These are phyloP conservation scores for Cenococcum geophilum DNA, from an alignment of 495 filamentous ascomycete species.

Conservation along the genomic window DNA sequence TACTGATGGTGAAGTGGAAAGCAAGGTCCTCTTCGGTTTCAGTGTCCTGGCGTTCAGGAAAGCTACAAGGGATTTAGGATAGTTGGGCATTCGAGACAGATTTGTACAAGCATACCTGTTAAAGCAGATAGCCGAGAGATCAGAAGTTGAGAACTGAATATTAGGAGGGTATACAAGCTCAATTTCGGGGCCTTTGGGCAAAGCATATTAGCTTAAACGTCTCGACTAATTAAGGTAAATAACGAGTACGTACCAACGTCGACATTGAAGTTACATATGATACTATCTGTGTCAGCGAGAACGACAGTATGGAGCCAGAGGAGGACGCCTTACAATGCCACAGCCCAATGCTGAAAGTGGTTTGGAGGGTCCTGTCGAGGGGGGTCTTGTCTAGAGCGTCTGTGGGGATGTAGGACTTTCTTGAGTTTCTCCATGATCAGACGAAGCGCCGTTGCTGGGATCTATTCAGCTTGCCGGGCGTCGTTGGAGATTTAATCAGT, in stretches of 20 bases:
- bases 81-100: too few relatives aligned
- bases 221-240: neutral
- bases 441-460: too few relatives aligned
- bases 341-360: constrained; percentile 30
- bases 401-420: constrained; percentile 20
- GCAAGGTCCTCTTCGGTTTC: constrained; percentile 31
- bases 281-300: constrained; percentile 15
- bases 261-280: constrained; percentile 37
- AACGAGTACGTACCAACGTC: constrained; percentile 29
- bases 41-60: constrained; percentile 35
- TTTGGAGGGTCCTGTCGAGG: neutral
- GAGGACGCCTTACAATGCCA: constrained; percentile 29
- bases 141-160: constrained; percentile 29
- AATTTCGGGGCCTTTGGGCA: constrained; percentile 32
- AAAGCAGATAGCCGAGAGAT: constrained; percentile 37
- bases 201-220: neutral
- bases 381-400: neutral
- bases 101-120: constrained; percentile 17
- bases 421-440: constrained; percentile 30
- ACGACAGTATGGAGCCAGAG: neutral
- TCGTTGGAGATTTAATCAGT: neutral
- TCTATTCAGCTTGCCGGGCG: neutral
- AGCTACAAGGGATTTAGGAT: constrained; percentile 20
- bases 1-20: constrained; percentile 36
- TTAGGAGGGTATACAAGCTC: constrained; percentile 35